Conservation (phyloP, 2,329 filamentous ascomycete genomes). For the Calonectria leucothoes region DNA sequence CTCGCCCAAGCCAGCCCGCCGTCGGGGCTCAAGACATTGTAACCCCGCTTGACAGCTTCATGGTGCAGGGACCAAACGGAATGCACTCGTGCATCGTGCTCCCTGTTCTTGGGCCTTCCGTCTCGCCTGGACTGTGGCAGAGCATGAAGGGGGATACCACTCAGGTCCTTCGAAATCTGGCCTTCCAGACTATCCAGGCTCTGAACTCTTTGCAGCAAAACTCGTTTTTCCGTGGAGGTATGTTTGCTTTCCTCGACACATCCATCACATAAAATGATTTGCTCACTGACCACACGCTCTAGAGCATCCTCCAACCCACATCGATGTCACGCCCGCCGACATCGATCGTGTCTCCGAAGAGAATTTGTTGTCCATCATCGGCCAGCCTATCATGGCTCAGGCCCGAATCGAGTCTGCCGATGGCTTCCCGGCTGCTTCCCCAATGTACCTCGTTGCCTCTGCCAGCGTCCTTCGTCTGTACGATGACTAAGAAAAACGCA, state of each 20-base stretch:
- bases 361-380: conserved; percentile 28
- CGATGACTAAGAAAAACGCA: conserved; percentile 22
- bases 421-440: conserved; percentile 22
- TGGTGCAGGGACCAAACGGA: conserved; percentile 33
- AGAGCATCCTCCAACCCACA: conserved; percentile 44
- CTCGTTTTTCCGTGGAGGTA: conserved; percentile 46
- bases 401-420: conserved; percentile 21
- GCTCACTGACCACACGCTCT: rapidly evolving
- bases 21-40: conserved; percentile 28
- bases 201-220: conserved; percentile 40
- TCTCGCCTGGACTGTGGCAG: conserved; percentile 28
- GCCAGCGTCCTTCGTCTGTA: conserved; percentile 5
- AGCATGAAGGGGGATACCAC: conserved; percentile 8
- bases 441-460: conserved; percentile 37
- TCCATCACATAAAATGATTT: background rate
- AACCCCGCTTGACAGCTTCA: background rate
- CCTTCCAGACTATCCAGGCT: conserved; percentile 32
- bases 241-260: background rate
- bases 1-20: background rate
- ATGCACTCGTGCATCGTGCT: conserved; percentile 39
- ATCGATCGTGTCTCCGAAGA: conserved; percentile 39
- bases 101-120: conserved; percentile 42
- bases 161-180: conserved; percentile 27
- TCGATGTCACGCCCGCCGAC: conserved; percentile 34
- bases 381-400: conserved; percentile 13